Conservation (phyloP, 768 basidiomycete genomes). For the Suillus ampliporus region DNA sequence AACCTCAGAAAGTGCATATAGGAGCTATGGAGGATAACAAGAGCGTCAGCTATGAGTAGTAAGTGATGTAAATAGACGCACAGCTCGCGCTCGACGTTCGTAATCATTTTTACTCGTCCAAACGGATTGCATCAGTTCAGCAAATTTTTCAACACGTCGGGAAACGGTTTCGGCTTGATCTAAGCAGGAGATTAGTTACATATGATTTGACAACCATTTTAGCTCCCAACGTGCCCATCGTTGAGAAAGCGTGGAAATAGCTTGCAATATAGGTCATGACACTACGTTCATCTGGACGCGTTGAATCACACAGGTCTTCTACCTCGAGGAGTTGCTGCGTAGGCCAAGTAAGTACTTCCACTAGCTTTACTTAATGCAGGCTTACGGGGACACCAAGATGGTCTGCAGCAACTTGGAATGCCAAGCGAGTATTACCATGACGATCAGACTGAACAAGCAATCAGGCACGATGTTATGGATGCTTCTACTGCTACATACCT, state of each 20-base stretch:
- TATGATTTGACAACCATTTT: not conserved
- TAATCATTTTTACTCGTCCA: constrained; percentile 92
- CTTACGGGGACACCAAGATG: constrained; percentile 90
- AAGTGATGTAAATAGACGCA: constrained; percentile 37
- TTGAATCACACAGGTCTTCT: constrained; percentile 87
- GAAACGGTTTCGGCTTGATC: constrained; percentile 96
- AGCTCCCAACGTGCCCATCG: constrained; percentile 72
- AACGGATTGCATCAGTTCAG: constrained; percentile 91
- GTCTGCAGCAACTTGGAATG: constrained; percentile 87
- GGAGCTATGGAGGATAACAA: constrained; percentile 49
- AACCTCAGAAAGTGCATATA: constrained; percentile 67
- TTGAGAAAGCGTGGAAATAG: constrained; percentile 97
- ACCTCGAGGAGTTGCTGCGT: constrained; percentile 92
- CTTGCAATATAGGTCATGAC: constrained; percentile 99
- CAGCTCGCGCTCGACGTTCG: constrained; percentile 80
- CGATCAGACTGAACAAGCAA: constrained; percentile 61
- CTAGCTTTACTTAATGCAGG: constrained; percentile 14
- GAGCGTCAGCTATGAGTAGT: constrained; percentile 1
- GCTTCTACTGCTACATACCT: constrained; percentile 49
- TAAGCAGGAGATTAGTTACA: constrained; percentile 32
- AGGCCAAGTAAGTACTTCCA: not conserved
- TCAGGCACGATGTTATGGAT: constrained; percentile 15
- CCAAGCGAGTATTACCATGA: constrained; percentile 83
- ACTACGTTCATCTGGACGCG: constrained; percentile 92
- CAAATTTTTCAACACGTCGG: constrained; percentile 93